These are phyloP conservation scores for Austroboletus sp. DNA, from an alignment of 1,284 basidiomycete genomes.

Conservation along the genomic window DNA sequence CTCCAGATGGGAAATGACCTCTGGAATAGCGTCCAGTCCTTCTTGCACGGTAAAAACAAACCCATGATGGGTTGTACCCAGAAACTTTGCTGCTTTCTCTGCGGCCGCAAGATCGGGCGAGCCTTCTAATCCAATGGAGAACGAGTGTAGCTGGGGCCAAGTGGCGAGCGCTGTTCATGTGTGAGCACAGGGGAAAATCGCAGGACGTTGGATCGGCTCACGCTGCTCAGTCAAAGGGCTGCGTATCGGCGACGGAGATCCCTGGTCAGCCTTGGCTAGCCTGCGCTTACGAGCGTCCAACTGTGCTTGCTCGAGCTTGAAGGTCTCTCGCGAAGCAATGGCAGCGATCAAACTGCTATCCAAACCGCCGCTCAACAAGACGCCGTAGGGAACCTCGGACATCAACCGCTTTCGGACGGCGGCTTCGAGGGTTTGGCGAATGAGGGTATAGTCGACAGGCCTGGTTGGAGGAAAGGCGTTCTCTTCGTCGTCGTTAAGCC, in stretches of 20 bases:
- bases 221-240: conserved; percentile 49
- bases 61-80: conserved; percentile 96
- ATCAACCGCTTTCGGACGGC: conserved; percentile 95
- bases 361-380: conserved; percentile 89
- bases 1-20: conserved; percentile 98
- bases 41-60: conserved; percentile 98
- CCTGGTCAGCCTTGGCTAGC: conserved; percentile 47
- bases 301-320: conserved; percentile 81
- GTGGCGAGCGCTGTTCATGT: conserved; percentile 56
- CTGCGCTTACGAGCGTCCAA: conserved; percentile 61
- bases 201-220: conserved; percentile 26
- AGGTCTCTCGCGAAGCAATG: conserved; percentile 95
- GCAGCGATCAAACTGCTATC: conserved; percentile 95
- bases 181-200: too few species aligned
- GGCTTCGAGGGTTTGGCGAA: conserved; percentile 82
- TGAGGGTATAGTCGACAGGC: conserved; percentile 59
- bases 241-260: conserved; percentile 50
- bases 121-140: conserved; percentile 92
- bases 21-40: conserved; percentile 93
- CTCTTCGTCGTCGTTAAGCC: conserved; percentile 73
- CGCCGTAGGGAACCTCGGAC: conserved; percentile 98
- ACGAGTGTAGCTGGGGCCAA: conserved; percentile 97
- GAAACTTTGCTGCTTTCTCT: conserved; percentile 85
- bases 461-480: conserved; percentile 58
- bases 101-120: conserved; percentile 95